Percentiles rank a stretch among this genome's conserved stretches.
phyloP scores from a whole-genome alignment of 345 rosid genomes.

The Gossypium mustelinum region DNA sequence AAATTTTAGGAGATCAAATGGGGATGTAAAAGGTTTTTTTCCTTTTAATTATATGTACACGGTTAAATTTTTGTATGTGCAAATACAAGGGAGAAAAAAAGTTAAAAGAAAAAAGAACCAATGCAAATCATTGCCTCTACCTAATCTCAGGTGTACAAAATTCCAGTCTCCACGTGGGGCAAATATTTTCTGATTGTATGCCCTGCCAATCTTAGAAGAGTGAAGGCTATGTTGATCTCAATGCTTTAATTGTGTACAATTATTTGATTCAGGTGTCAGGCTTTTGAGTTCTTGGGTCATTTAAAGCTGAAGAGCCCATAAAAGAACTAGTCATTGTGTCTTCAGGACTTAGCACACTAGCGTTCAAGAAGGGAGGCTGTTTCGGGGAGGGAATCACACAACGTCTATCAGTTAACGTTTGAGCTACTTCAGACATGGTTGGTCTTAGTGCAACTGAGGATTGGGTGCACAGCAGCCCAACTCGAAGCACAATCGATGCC shows the following conservation, averaged over 20 bases:
- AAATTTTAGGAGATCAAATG: too few species aligned
- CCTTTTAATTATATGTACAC: too few species aligned
- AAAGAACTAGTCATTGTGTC: neutral
- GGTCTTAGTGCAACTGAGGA: conserved; percentile 41
- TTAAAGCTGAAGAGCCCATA: neutral
- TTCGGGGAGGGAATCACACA: conserved; percentile 30
- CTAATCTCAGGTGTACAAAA: neutral
- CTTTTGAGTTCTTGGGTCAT: neutral
- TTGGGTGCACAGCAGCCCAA: conserved; percentile 48
- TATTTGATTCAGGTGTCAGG: neutral
- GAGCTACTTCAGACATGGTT: conserved; percentile 38
- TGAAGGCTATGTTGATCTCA: neutral
- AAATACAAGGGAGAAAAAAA: neutral
- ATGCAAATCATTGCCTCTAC: too few species aligned
- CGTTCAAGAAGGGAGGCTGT: conserved; percentile 51
- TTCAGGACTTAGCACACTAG: conserved; percentile 15
- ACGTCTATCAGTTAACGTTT: conserved; percentile 24
- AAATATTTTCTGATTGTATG: neutral
- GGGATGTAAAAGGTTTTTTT: too few species aligned
- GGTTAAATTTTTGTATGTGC: neutral
- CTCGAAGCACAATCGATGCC: conserved; percentile 35
- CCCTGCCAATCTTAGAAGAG: neutral
- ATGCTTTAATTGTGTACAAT: neutral
- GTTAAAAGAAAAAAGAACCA: neutral
- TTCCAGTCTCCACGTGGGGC: neutral